Evolutionary conservation across 2,329 filamentous ascomycete species (phyloP).

Genomic region (Neofusicoccum ribis): DNA sequence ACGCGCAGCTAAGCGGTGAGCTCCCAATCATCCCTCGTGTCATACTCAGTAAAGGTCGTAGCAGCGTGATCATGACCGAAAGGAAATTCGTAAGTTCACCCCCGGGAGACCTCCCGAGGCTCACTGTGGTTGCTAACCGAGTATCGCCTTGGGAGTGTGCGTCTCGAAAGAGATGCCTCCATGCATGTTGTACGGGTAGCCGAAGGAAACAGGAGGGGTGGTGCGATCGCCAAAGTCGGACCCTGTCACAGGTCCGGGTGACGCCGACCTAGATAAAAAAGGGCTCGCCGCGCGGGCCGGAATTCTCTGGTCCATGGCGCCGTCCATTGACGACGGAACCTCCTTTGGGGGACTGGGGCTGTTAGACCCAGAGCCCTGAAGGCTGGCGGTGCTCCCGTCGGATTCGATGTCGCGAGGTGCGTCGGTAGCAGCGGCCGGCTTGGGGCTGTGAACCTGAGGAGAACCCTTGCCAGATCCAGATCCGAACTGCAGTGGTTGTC

Average conservation of each 20-base stretch:
- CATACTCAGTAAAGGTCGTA: slow-evolving; percentile 33
- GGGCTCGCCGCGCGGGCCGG: slow-evolving; percentile 33
- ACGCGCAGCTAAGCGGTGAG: slow-evolving; percentile 11
- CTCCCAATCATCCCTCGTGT: slow-evolving; percentile 32
- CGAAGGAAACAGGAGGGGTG: slow-evolving; percentile 40
- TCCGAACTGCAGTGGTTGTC: slow-evolving; percentile 50
- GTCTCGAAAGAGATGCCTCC: slow-evolving; percentile 47
- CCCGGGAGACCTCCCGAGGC: not conserved
- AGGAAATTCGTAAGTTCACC: slow-evolving; percentile 35
- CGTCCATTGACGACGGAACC: slow-evolving; percentile 36
- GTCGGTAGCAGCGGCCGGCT: slow-evolving; percentile 26
- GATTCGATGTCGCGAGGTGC: slow-evolving; percentile 33
- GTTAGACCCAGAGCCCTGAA: slow-evolving; percentile 36
- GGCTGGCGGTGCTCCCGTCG: slow-evolving; percentile 31
- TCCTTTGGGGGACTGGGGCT: slow-evolving; percentile 36
- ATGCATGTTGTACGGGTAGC: slow-evolving; percentile 46
- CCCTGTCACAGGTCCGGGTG: slow-evolving; percentile 43
- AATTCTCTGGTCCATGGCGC: slow-evolving; percentile 36
- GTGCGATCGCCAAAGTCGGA: slow-evolving; percentile 42
- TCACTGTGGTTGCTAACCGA: slow-evolving; percentile 26
- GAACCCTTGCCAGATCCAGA: slow-evolving; percentile 49
- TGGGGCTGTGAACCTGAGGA: slow-evolving; percentile 29
- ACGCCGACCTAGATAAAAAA: slow-evolving; percentile 42
- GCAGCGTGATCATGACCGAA: slow-evolving; percentile 35
- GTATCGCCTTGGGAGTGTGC: slow-evolving; percentile 47